Evolutionary conservation across 345 rosid genomes (phyloP).

Genomic region (Toxicodendron radicans): DNA sequence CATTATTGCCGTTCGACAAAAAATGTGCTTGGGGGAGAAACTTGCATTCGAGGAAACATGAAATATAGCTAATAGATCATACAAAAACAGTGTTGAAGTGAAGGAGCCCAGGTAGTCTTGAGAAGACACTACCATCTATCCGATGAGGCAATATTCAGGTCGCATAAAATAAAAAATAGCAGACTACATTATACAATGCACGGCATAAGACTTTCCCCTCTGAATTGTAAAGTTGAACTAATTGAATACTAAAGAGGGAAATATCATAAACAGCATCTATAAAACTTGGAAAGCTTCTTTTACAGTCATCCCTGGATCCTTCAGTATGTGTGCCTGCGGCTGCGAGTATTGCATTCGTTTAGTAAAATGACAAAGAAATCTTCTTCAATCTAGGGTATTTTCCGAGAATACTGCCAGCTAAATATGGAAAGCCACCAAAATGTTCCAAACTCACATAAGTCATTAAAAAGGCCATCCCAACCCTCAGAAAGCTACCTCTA

Average conservation of each 20-base stretch:
- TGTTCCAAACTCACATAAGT: neutral
- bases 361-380: neutral
- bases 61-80: too few relatives aligned
- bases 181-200: neutral
- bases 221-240: neutral
- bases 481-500: neutral
- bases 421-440: neutral
- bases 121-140: too few relatives aligned
- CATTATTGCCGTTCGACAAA: too few relatives aligned
- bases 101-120: too few relatives aligned
- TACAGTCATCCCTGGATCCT: neutral
- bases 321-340: neutral
- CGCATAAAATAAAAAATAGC: too few relatives aligned
- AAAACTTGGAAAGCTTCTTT: too few relatives aligned
- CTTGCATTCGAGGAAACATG: too few relatives aligned
- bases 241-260: neutral
- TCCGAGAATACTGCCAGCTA: neutral
- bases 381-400: neutral
- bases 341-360: neutral
- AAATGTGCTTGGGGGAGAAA: too few relatives aligned
- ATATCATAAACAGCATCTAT: neutral
- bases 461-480: neutral
- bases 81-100: too few relatives aligned
- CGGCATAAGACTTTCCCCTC: neutral
- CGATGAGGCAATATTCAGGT: too few relatives aligned